phyloP scores from a whole-genome alignment of 495 filamentous ascomycete species.

The Hyaloscypha finlandica region DNA sequence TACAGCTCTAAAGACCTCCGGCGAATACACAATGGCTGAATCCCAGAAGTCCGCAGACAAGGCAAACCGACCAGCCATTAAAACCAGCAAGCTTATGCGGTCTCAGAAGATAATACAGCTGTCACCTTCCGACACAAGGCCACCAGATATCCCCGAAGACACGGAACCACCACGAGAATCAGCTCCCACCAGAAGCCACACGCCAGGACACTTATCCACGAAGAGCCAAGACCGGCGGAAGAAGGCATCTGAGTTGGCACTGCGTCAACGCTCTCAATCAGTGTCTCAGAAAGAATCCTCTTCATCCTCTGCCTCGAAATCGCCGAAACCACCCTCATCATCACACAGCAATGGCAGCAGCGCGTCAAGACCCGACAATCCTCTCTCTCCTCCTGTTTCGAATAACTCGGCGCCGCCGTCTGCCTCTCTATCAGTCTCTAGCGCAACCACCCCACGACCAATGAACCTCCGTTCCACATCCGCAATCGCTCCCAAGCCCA shows the following conservation, averaged over 20 bases:
- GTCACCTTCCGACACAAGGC: slow-evolving; percentile 36
- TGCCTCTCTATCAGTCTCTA: slow-evolving; percentile 1
- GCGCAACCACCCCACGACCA: slow-evolving; percentile 21
- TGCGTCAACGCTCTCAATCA: slow-evolving; percentile 51
- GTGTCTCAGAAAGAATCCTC: slow-evolving; percentile 38
- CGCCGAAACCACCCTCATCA: slow-evolving; percentile 30
- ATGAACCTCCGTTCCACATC: slow-evolving; percentile 51
- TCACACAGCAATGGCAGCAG: slow-evolving; percentile 18
- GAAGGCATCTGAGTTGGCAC: slow-evolving; percentile 47
- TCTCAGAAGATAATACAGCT: slow-evolving; percentile 44
- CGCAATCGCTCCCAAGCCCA: slow-evolving; percentile 48
- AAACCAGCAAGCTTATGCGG: slow-evolving; percentile 39
- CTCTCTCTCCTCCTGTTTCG: slow-evolving; percentile 21
- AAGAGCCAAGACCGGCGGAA: slow-evolving; percentile 49
- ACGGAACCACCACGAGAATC: slow-evolving; percentile 34
- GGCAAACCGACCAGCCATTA: slow-evolving; percentile 37
- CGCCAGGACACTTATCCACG: slow-evolving; percentile 53
- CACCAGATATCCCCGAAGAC: slow-evolving; percentile 35
- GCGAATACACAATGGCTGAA: slow-evolving; percentile 34
- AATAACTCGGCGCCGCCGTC: slow-evolving; percentile 14
- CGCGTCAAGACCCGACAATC: slow-evolving; percentile 20
- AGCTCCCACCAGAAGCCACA: slow-evolving; percentile 46
- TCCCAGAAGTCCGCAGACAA: slow-evolving; percentile 30
- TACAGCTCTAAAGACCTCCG: slow-evolving; percentile 18
- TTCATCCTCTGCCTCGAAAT: slow-evolving; percentile 35